Evolutionary conservation across 176 grass and related monocot genomes (phyloP).

Genomic region (Canna indica): DNA sequence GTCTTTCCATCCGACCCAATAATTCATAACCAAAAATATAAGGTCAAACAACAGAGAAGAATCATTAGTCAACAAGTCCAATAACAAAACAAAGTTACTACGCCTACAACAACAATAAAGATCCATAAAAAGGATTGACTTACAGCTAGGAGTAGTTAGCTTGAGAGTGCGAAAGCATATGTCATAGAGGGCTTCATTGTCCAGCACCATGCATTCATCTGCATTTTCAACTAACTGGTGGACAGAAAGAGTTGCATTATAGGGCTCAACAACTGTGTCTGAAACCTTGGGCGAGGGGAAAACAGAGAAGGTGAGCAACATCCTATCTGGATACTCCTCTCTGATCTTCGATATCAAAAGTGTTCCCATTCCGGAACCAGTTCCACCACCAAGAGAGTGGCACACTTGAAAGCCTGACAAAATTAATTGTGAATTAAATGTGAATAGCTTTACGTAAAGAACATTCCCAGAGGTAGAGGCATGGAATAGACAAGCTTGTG

Average conservation of each 20-base stretch:
- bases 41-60: too few relatives aligned
- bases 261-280: conserved; percentile 67
- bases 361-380: conserved; percentile 73
- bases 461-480: too few relatives aligned
- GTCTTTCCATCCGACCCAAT: too few relatives aligned
- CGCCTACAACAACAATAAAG: too few relatives aligned
- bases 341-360: conserved; percentile 73
- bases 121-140: not conserved
- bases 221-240: conserved; percentile 75
- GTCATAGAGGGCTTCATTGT: conserved; percentile 62
- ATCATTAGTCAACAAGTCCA: too few relatives aligned
- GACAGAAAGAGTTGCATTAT: conserved; percentile 66
- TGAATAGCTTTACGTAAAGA: too few relatives aligned
- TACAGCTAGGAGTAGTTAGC: conserved; percentile 57
- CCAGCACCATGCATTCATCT: conserved; percentile 70
- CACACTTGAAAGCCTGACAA: conserved; percentile 53
- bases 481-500: too few relatives aligned
- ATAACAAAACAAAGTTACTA: too few relatives aligned
- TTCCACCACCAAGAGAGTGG: conserved; percentile 65
- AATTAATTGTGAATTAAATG: conserved; percentile 16
- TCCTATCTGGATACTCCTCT: conserved; percentile 71
- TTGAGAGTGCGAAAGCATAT: conserved; percentile 71
- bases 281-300: conserved; percentile 64
- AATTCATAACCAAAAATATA: too few relatives aligned
- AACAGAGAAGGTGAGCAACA: conserved; percentile 73